Evolutionary conservation across 352 stramenopile species (phyloP).

Genomic region (Phytopythium kandeliae): DNA sequence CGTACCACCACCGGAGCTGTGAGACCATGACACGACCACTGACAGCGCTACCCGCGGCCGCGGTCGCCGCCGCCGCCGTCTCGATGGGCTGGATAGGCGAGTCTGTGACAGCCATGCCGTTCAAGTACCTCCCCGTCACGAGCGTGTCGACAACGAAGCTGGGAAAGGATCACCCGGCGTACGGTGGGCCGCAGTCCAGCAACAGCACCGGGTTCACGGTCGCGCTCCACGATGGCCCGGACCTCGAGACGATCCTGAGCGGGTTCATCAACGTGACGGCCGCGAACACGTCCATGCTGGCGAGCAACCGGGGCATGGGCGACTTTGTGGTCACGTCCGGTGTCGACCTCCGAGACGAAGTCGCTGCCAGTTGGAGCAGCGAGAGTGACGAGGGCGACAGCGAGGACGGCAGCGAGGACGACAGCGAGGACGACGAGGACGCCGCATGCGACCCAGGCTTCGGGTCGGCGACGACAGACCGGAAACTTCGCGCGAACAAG

Average conservation of each 20-base stretch:
- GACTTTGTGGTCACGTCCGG: background rate
- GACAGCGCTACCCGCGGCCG: background rate
- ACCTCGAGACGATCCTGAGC: constrained; percentile 4
- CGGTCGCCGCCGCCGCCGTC: background rate
- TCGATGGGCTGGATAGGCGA: constrained; percentile 5
- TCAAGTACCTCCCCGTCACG: constrained; percentile 27
- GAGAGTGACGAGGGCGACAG: background rate
- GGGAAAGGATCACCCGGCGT: constrained; percentile 34
- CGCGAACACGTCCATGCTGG: constrained; percentile 13
- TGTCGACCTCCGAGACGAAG: background rate
- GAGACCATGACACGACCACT: constrained; percentile 1
- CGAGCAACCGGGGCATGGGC: constrained; percentile 6
- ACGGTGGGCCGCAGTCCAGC: constrained; percentile 9
- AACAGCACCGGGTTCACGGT: constrained; percentile 2
- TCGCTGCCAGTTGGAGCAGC: too few relatives aligned
- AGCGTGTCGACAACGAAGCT: constrained; percentile 15
- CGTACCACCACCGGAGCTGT: background rate
- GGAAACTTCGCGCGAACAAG: constrained; percentile 3
- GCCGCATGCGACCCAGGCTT: constrained; percentile 4
- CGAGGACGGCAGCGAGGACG: background rate
- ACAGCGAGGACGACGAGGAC: constrained; percentile 2
- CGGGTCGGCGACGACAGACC: background rate
- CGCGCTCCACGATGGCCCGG: background rate
- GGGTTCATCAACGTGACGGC: constrained; percentile 15
- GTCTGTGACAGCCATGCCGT: constrained; percentile 8